These are phyloP conservation scores for Penicillium occitanis DNA, from an alignment of 2,329 filamentous ascomycete genomes.

Conservation along the genomic window DNA sequence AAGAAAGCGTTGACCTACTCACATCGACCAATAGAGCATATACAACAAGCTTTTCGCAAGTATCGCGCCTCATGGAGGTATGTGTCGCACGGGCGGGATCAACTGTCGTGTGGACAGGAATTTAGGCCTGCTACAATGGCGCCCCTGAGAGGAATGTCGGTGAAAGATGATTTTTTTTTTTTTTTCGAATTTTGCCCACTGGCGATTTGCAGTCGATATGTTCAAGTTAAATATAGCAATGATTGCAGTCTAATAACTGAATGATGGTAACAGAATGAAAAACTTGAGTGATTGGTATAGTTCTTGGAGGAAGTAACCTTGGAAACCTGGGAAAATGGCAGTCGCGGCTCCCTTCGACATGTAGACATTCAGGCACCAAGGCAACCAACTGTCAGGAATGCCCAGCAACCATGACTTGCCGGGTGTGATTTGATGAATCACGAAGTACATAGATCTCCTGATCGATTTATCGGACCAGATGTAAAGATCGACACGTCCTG, in stretches of 20 bases:
- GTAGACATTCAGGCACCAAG: conserved; percentile 8
- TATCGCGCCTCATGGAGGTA: neutral
- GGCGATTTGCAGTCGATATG: neutral
- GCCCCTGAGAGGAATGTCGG: conserved; percentile 13
- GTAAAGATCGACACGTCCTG: neutral
- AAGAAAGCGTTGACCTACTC: neutral
- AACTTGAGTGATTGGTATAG: neutral
- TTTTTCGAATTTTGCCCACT: no score
- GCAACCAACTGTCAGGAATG: conserved; percentile 1
- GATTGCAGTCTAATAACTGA: neutral
- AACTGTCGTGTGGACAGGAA: conserved; percentile 9
- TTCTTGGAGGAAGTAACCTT: neutral
- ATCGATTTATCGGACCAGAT: neutral
- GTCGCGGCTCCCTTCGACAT: neutral
- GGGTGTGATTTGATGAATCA: neutral
- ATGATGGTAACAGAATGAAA: neutral
- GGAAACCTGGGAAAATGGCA: neutral
- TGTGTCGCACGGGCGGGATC: conserved; percentile 1
- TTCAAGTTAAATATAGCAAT: neutral
- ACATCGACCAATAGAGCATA: neutral
- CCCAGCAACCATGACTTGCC: neutral
- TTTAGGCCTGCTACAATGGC: neutral
- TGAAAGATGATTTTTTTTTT: neutral
- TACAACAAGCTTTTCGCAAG: neutral
- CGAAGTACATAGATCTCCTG: neutral